Conservation (phyloP, 768 basidiomycete genomes). For the Agrocybe pediades region DNA sequence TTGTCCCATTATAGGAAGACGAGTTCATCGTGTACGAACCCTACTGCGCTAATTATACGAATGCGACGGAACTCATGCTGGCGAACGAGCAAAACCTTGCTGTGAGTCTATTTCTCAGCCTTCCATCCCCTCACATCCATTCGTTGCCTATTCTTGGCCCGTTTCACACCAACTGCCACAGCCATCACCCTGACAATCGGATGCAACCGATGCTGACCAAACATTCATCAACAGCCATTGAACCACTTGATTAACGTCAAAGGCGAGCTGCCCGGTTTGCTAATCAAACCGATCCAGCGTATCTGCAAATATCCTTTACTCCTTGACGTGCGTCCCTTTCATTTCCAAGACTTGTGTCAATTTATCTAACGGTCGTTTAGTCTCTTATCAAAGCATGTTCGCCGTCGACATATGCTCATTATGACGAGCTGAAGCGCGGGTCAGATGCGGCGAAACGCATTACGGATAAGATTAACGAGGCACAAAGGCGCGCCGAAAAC, state of each 20-base stretch:
- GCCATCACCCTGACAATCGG: slow-evolving; percentile 38
- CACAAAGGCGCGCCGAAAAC: slow-evolving; percentile 90
- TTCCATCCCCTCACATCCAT: slow-evolving; percentile 11
- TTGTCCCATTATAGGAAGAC: slow-evolving; percentile 77
- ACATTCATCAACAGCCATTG: slow-evolving; percentile 58
- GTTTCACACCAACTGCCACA: slow-evolving; percentile 25
- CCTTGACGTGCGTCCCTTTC: slow-evolving; percentile 67
- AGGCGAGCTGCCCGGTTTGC: slow-evolving; percentile 91
- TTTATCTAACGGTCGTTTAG: slow-evolving; percentile 36
- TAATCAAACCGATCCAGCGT: slow-evolving; percentile 98
- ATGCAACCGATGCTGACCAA: slow-evolving; percentile 38
- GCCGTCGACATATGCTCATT: slow-evolving; percentile 62
- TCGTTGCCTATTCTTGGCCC: slow-evolving; percentile 12
- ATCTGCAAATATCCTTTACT: slow-evolving; percentile 98
- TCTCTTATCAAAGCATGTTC: slow-evolving; percentile 75
- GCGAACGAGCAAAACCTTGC: slow-evolving; percentile 83
- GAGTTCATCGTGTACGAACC: slow-evolving; percentile 97
- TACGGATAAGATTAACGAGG: slow-evolving; percentile 95
- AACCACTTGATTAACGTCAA: slow-evolving; percentile 88
- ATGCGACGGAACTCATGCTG: slow-evolving; percentile 82
- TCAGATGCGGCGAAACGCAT: slow-evolving; percentile 89
- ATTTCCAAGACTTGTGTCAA: slow-evolving; percentile 10
- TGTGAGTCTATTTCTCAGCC: slow-evolving; percentile 52
- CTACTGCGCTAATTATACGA: slow-evolving; percentile 94
- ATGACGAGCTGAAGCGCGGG: slow-evolving; percentile 82